Conservation (phyloP, 495 filamentous ascomycete species). For the Chlorociboria aeruginascens region DNA sequence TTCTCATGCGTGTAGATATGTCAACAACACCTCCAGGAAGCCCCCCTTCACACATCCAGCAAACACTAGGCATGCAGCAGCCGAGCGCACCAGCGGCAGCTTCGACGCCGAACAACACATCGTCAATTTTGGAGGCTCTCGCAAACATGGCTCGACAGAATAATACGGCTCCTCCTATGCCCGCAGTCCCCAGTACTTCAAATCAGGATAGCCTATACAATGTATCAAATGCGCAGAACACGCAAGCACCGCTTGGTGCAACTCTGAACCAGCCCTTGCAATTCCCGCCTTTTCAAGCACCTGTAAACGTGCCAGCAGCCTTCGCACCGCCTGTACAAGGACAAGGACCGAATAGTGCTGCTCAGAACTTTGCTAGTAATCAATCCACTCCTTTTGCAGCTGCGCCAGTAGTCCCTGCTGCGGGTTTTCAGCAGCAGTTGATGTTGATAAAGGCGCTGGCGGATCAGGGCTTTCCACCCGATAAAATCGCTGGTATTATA, state of each 20-base stretch:
- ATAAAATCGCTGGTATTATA: constrained; percentile 47
- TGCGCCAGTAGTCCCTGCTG: constrained; percentile 26
- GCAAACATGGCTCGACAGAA: constrained; percentile 81
- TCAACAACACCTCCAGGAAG: constrained; percentile 76
- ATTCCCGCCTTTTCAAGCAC: constrained; percentile 19
- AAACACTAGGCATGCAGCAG: constrained; percentile 26
- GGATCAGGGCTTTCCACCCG: constrained; percentile 46
- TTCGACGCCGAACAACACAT: constrained; percentile 39
- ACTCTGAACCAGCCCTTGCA: constrained; percentile 17
- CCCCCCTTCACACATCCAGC: constrained; percentile 49
- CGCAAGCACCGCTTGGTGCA: constrained; percentile 20
- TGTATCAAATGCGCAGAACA: constrained; percentile 39
- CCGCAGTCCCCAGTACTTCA: constrained; percentile 37
- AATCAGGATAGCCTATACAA: constrained; percentile 40
- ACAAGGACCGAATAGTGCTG: constrained; percentile 28
- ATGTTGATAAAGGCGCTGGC: constrained; percentile 43
- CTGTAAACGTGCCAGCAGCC: constrained; percentile 49
- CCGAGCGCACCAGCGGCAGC: constrained; percentile 21
- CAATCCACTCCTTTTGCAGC: constrained; percentile 28
- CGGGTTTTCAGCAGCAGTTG: constrained; percentile 48
- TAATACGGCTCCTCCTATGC: constrained; percentile 36
- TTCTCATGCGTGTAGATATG: constrained; percentile 28
- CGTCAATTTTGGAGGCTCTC: constrained; percentile 67
- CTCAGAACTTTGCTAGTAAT: constrained; percentile 32
- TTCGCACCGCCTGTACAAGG: constrained; percentile 34